Base-by-base conservation (phyloP, 768 basidiomycete species). In the Filobasidium floriforme region DNA sequence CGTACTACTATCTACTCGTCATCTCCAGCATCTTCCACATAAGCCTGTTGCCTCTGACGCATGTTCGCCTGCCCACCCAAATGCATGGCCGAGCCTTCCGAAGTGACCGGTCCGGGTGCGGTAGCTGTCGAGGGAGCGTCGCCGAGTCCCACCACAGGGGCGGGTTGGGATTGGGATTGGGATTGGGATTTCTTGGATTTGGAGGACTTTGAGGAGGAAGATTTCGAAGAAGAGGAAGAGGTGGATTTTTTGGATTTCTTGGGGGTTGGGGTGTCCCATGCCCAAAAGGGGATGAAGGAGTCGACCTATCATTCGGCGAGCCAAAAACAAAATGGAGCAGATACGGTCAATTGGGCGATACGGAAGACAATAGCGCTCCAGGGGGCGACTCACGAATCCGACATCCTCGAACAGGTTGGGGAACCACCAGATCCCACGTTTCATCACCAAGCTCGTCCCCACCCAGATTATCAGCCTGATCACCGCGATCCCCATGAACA, bases 371-470 rank as follows among this genome's bases (percentile, higher is more conserved):
- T 32, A n/a, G 44, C 24, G 43, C 59, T 41, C 24, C 49, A 1
- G 0, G 1, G 15, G 26, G n/a, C 12, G 10, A 87, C 94, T 80
- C 77, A 99, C 96, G 75, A 98, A 94, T 78, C 96, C 93, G 63
- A 97, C 94, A 74, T 99, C 94, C 15, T 94, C 96, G 71, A 99
- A 98, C 40, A 99, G 81, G 76, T 94, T 88, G 0, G 96, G 96
- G 83, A 97, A 99, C 81, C 98, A 88, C 96, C 96, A 99, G 59
- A 99, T 96, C 51, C 93, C 96, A 15, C 91, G 91, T 67, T 87
- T 86, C 40, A 86, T 87, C 64, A 85, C 85, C 73, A 98, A 79
- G 70, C 93, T 77, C n/a, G 94, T 93, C 73, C 92, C 85, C 79
- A 93, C 84, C 80, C 92, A 98, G 81, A 97, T 88, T 72, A 99